A percentile compares a stretch with the other conserved stretches of the same genome.
phyloP scores from a whole-genome alignment of 2,329 filamentous ascomycete species.

The Xylaria sp. region DNA sequence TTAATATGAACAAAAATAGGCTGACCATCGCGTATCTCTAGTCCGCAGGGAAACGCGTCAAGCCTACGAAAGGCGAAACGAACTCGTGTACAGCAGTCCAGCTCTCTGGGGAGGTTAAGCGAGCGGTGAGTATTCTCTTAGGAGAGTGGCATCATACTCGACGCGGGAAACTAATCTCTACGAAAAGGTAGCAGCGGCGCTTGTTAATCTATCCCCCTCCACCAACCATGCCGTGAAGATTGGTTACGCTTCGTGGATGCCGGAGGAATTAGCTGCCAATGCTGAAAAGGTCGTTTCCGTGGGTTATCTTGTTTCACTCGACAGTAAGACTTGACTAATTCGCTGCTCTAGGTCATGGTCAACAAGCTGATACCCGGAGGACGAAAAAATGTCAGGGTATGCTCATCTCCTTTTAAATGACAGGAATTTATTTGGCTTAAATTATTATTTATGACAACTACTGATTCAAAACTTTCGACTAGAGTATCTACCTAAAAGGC shows the following conservation, averaged over 20 bases:
- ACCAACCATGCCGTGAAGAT: slow-evolving; percentile 85
- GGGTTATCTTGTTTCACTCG: background rate
- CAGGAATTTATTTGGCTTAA: background rate
- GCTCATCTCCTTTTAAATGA: slow-evolving; percentile 3
- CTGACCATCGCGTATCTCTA: slow-evolving; percentile 13
- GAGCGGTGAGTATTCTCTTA: slow-evolving; percentile 66
- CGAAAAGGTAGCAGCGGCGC: slow-evolving; percentile 62
- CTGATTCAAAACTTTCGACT: slow-evolving; percentile 16
- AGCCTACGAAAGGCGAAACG: slow-evolving; percentile 62
- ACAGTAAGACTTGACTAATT: slow-evolving; percentile 21
- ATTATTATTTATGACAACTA: background rate
- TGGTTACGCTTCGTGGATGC: slow-evolving; percentile 77
- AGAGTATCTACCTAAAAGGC: slow-evolving; percentile 81
- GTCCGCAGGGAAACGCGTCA: slow-evolving; percentile 62
- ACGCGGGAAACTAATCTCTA: slow-evolving; percentile 9
- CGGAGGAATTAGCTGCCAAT: slow-evolving; percentile 84
- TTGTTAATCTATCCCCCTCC: slow-evolving; percentile 81
- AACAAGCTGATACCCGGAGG: slow-evolving; percentile 85
- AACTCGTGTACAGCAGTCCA: slow-evolving; percentile 68
- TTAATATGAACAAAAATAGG: background rate
- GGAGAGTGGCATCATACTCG: background rate
- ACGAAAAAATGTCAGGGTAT: slow-evolving; percentile 66
- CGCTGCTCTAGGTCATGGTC: slow-evolving; percentile 74
- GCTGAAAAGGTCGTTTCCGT: slow-evolving; percentile 62
- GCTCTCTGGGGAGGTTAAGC: slow-evolving; percentile 83